A percentile compares a stretch with the other conserved stretches of the same genome.
These are phyloP conservation scores for Ettlia oleoabundans DNA, from an alignment of 139 green algal species.

Conservation along the genomic window DNA sequence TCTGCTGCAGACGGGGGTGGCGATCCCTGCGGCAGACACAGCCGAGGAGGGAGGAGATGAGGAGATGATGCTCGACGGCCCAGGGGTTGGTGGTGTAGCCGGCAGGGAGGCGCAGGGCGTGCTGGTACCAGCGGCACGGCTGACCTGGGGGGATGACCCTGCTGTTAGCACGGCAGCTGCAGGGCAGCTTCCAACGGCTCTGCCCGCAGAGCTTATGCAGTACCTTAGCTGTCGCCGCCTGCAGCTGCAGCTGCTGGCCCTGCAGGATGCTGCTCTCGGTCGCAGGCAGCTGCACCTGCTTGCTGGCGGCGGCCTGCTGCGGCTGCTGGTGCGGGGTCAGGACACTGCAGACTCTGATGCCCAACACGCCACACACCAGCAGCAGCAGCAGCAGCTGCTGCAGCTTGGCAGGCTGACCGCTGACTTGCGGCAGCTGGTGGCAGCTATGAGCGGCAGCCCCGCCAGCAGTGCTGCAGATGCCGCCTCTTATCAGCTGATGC, in stretches of 20 bases:
- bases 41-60: not conserved
- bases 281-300: constrained; percentile 5
- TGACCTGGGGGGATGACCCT: constrained; percentile 22
- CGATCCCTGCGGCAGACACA: not conserved
- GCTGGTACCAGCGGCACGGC: constrained; percentile 17
- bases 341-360: not conserved
- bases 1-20: constrained; percentile 12
- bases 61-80: not conserved
- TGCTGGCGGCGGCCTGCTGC: constrained; percentile 6
- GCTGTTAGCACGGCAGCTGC: not conserved
- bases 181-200: constrained; percentile 34
- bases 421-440: not conserved
- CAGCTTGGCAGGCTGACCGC: not conserved
- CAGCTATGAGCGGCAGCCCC: constrained; percentile 1
- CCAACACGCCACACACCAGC: no score
- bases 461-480: constrained; percentile 12
- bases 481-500: constrained; percentile 70
- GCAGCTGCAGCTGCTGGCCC: constrained; percentile 57
- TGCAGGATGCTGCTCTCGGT: constrained; percentile 9
- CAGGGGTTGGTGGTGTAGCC: not conserved
- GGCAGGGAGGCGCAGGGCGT: not conserved
- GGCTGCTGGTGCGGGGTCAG: not conserved
- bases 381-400: not conserved
- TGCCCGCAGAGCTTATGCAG: constrained; percentile 43
- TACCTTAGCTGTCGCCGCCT: constrained; percentile 29